Evolutionary conservation across 148 eudicot species (phyloP), one percentile per base, ranked within the genome.

Genomic region (Camellia japonica): DNA sequence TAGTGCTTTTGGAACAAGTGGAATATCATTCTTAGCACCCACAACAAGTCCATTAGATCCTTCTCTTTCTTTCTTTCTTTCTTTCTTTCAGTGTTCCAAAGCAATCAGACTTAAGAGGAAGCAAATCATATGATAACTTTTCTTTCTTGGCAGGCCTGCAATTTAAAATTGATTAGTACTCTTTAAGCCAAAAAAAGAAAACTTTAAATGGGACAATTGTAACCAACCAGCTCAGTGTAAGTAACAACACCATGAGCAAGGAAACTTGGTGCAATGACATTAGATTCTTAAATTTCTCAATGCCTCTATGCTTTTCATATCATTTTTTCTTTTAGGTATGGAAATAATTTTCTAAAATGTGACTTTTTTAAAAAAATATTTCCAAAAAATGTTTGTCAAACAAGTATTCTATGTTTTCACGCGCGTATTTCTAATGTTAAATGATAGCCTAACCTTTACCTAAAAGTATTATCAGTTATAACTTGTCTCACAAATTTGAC

Each of bases 11-110:
- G 60, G 47, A 64, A 47, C 59, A 19, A 47, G 71, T 19, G 71
- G 71, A 77, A 64, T 30, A 30, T 77, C 52, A 63, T 77, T 23
- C 58, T n/a, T 42, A 52, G 3, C 77, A 43, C 54, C 66, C 78
- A 74, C 2, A 70, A 11, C 1, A 41, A 70, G 38, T 8, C 58
- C 15, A 49, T 73, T 30, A 54, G 62, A 73, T 54, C 41, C 43
- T 73, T 63, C 67, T 63, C 18, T 59, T 55, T 55, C 59, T 59
- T 59, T 71, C 18, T 59, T 55, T 55, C 59, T 59, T 59, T 71
- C 49, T 71, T 6, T n/a, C 46, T 69, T 69, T 69, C 23, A 18
- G 73, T 47, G 38, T 46, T 46, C 55, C 55, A 47, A 19, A 47
- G 55, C 73, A 70, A 70, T n/a, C 71, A 70, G 68, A 42, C 68